Evolutionary conservation across 495 filamentous ascomycete species (phyloP), one percentile per base, ranked within the genome.

Genomic region (Neurospora sp.): DNA sequence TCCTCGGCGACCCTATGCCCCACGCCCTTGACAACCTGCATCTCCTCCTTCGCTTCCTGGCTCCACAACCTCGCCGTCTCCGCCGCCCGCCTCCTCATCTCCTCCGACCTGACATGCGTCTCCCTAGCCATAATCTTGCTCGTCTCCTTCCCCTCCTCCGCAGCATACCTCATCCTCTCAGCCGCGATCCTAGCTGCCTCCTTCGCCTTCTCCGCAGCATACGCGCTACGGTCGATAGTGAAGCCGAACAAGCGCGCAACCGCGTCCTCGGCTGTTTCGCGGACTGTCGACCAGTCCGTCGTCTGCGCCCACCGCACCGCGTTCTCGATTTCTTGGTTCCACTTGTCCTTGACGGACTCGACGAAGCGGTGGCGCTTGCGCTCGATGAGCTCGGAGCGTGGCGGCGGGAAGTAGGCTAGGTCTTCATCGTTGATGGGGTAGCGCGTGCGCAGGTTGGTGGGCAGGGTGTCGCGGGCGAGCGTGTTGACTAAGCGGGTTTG

Each of bases 241-340:
- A 72, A 73, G n/a, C 72, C 78, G 75, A 81, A 78, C 20, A 83
- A 42, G 9, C 80, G 66, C 39, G 77, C 76, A 20, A 84, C 74
- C 4, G 79, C 79, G 23, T 81, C 82, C 78, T 90, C 88, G 72
- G 86, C 78, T 10, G 75, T 81, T 71, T 90, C 87, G 73, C 90
- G 86, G 54, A 88, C 85, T 71, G 85, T 86, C 59, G 85, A 82
- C 89, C 89, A 92, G 76, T 91, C 86, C 74, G 84, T 88, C n/a
- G 83, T 86, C 79, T 92, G 87, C 59, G 87, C 88, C 87, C 90
- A 91, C 69, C 83, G 84, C n/a, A 90, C 90, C 70, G 89, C 84
- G 48, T 82, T 83, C 78, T 92, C 88, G 39, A 95, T 82, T 82
- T 95, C 93, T 54, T 85, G 81, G 78, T 96, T 95, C 93, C 93